Evolutionary conservation across 345 rosid species (phyloP), one percentile per base, ranked within the genome.

Genomic region (Punica granatum): DNA sequence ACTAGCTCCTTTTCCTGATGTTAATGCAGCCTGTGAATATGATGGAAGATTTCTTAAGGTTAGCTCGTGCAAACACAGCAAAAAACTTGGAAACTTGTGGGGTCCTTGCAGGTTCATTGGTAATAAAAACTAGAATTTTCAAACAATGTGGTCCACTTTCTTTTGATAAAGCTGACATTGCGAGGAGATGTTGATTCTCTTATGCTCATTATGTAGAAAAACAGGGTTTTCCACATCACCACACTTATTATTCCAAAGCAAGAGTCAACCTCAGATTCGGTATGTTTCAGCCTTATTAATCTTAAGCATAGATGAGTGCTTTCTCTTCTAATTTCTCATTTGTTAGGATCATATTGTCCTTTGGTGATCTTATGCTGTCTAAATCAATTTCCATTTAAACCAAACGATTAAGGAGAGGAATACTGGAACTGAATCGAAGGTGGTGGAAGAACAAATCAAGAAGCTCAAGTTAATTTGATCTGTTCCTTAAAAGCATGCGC

Each of bases 201-300:
- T 49, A 60, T 32, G 37, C 74, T 74, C 28, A 59, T 81, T 43
- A 69, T 31, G 28, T 60, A 94, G 99, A 91, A 88, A 89, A 89
- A 94, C 81, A 89, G 87, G 83, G 92, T 88, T 60, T 94, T 94
- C 79, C 92, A 94, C 64, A 88, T 94, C 71, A 94, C 95, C 28
- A 86, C 89, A 4, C 99, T 94, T 73, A 91, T 91, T 69, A 76
- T 94, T 70, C 99, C 98, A 54, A 94, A 94, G 90, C 99, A 94
- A 78, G 98, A 94, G 78, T 85, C 98, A 39, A 94, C 99, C 65
- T 89, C 98, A 54, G 99, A 94, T 89, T 83, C 89, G 75, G 99
- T 91, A 89, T 14, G 43, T 15, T 35, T 59, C 44, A 37, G 14
- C 54, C 15, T 31, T 0, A 4, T 35, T 30, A 69, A 31, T 37